Evolutionary conservation across 345 rosid species (phyloP).

Genomic region (Brassica cretica): DNA sequence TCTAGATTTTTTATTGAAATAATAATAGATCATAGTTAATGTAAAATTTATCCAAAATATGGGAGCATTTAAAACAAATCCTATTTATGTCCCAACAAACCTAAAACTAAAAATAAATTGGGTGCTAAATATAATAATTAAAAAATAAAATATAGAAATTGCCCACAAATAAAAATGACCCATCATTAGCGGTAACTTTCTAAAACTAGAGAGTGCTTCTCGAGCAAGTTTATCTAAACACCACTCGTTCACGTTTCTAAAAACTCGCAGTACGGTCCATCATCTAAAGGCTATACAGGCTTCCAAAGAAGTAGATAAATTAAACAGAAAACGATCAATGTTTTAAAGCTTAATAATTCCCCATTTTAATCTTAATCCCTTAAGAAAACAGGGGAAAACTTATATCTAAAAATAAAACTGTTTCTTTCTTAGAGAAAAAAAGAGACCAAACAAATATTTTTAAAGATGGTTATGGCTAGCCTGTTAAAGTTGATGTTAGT

Average conservation of each 20-base stretch:
- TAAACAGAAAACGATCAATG: conserved; percentile 13
- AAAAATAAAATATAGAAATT: conserved; percentile 10
- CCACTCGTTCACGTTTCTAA: neutral
- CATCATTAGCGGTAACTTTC: conserved; percentile 32
- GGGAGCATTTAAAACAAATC: neutral
- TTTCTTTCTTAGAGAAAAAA: neutral
- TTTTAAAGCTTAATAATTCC: conserved; percentile 17
- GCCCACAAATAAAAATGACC: conserved; percentile 29
- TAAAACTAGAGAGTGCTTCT: conserved; percentile 19
- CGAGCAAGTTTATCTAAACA: conserved; percentile 32
- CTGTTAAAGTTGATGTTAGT: conserved; percentile 32
- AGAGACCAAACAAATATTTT: neutral
- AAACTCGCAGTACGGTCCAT: conserved; percentile 31
- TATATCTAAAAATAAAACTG: neutral
- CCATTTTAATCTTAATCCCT: conserved; percentile 16
- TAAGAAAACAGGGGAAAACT: conserved; percentile 7
- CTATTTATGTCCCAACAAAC: neutral
- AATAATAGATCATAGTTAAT: neutral
- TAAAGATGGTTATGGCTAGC: conserved; percentile 37
- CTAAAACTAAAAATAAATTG: neutral
- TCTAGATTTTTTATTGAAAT: neutral
- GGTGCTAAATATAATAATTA: conserved; percentile 21
- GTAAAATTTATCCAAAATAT: neutral
- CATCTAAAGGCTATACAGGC: conserved; percentile 35
- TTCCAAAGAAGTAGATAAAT: conserved; percentile 6